Percentiles rank a stretch among this genome's conserved stretches.
Conservation (phyloP, 176 grass and related monocot species). For the Musa itinerans region DNA sequence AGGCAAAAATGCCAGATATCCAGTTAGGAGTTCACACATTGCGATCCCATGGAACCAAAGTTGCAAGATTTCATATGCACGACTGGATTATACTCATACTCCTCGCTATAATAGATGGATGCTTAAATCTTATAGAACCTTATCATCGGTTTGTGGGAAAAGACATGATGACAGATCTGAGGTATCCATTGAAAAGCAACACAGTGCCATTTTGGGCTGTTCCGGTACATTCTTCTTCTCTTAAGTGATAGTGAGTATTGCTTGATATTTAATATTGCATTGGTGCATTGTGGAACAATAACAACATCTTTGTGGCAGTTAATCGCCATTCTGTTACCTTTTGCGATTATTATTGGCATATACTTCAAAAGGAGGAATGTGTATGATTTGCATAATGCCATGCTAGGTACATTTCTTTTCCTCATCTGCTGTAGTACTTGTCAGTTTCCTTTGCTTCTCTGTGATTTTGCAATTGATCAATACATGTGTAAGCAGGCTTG, state of each 20-base stretch:
- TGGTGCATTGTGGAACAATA: neutral
- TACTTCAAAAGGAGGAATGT: slow-evolving; percentile 13
- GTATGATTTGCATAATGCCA: slow-evolving; percentile 12
- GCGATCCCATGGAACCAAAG: slow-evolving; percentile 6
- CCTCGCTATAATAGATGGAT: neutral
- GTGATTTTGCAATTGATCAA: neutral
- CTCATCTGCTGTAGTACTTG: neutral
- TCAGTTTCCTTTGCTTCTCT: neutral
- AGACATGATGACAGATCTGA: slow-evolving; percentile 12
- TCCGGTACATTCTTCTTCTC: neutral
- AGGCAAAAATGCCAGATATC: slow-evolving; percentile 9
- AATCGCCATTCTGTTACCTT: slow-evolving; percentile 2
- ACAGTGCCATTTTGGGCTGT: slow-evolving; percentile 15
- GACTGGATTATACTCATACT: slow-evolving; percentile 15
- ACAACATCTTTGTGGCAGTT: slow-evolving; percentile 1
- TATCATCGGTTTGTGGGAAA: slow-evolving; percentile 16
- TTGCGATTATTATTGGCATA: slow-evolving; percentile 6
- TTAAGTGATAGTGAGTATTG: neutral
- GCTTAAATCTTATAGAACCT: slow-evolving; percentile 13
- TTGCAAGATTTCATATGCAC: slow-evolving; percentile 9
- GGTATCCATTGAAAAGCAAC: slow-evolving; percentile 10
- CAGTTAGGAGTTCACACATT: slow-evolving; percentile 6
- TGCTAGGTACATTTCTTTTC: slow-evolving; percentile 5
- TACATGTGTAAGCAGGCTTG: neutral
- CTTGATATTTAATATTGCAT: neutral